Evolutionary conservation across 768 basidiomycete species (phyloP).

Genomic region (Royoungia palumana): DNA sequence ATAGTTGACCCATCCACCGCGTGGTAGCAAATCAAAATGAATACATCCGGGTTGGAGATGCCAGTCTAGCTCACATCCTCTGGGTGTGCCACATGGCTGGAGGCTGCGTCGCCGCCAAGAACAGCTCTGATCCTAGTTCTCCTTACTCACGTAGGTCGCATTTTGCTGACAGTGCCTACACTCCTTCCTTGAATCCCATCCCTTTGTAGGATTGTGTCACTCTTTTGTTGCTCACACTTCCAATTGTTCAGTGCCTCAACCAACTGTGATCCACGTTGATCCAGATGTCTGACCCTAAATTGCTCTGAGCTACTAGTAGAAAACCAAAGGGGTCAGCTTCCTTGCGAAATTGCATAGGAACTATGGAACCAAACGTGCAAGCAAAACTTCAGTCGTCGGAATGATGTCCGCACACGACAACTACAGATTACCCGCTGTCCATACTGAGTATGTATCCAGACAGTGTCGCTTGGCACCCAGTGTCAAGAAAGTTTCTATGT

Average conservation of each 20-base stretch:
- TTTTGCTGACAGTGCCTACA: neutral
- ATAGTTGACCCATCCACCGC: neutral
- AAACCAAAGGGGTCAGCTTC: conserved; percentile 6
- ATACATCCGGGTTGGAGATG: neutral
- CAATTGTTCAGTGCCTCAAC: neutral
- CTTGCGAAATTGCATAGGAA: conserved; percentile 17
- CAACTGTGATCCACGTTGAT: neutral
- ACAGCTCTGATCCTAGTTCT: neutral
- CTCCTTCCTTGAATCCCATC: neutral
- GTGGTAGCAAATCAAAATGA: conserved; percentile 3
- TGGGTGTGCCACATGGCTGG: conserved; percentile 4
- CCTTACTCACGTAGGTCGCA: neutral
- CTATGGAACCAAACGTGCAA: conserved; percentile 18
- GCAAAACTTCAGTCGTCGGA: neutral
- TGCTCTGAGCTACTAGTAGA: conserved; percentile 17
- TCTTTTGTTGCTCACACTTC: neutral
- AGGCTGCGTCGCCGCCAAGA: conserved; percentile 3
- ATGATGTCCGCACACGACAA: neutral
- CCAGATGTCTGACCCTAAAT: conserved; percentile 8
- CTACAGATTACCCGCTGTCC: neutral
- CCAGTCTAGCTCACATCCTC: neutral
- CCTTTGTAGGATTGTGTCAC: neutral
- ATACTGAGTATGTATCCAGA: conserved; percentile 5
- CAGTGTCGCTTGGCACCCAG: conserved; percentile 6
- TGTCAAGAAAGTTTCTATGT: conserved; percentile 20